A percentile compares a stretch with the other conserved stretches of the same genome.
These are phyloP conservation scores for Lactifluus volemus DNA, from an alignment of 768 basidiomycete genomes.

Conservation along the genomic window DNA sequence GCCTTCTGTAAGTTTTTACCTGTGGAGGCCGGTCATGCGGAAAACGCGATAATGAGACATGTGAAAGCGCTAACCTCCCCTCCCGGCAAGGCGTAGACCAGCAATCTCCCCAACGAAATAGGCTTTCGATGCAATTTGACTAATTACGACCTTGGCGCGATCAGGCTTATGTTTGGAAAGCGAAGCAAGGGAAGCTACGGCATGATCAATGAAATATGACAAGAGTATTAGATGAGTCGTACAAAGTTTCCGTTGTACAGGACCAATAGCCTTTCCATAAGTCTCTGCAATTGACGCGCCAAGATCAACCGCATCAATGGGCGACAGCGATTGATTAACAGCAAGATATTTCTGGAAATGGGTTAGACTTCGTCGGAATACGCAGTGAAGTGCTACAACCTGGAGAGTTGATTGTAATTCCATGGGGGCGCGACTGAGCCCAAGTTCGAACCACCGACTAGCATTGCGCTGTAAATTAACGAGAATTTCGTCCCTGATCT, in stretches of 20 bases:
- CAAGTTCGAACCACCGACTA: conserved; percentile 78
- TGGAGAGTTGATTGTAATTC: conserved; percentile 90
- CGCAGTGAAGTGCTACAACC: conserved; percentile 33
- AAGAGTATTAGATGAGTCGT: conserved; percentile 21
- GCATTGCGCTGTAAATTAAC: conserved; percentile 65
- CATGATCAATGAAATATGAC: neutral
- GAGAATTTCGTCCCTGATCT: conserved; percentile 77
- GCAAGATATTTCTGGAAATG: conserved; percentile 74
- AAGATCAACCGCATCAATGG: conserved; percentile 76
- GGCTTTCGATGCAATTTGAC: conserved; percentile 85
- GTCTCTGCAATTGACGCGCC: conserved; percentile 86
- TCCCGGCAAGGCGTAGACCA: conserved; percentile 63
- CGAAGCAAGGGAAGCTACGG: conserved; percentile 43
- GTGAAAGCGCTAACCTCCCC: conserved; percentile 40
- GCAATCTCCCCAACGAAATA: conserved; percentile 84
- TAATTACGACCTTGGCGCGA: conserved; percentile 69
- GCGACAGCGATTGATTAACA: conserved; percentile 55
- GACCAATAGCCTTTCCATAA: conserved; percentile 74
- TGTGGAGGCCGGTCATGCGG: conserved; percentile 22
- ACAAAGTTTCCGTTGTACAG: conserved; percentile 71
- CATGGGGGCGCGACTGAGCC: conserved; percentile 80
- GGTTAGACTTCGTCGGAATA: neutral
- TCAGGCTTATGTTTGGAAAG: conserved; percentile 67
- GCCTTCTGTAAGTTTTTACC: conserved; percentile 52
- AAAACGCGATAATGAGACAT: too few species aligned